Base-by-base conservation (phyloP, 116 monocot genomes). In the Phalaenopsis hybrid region DNA sequence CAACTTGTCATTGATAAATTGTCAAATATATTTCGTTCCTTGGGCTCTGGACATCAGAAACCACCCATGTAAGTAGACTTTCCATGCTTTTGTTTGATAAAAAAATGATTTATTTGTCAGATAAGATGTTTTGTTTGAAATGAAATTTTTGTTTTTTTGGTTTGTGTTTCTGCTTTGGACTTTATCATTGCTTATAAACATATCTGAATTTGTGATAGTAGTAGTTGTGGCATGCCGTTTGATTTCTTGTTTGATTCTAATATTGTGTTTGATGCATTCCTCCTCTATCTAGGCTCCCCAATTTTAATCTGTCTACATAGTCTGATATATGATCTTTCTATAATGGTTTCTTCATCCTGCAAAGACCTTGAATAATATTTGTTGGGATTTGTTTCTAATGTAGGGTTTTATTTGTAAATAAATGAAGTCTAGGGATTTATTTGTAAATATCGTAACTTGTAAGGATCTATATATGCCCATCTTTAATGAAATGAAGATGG, bases 1-100 rank as follows among this genome's bases (percentile, higher is more conserved):
- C 74, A 78, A 79, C 74, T 74, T 65, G 80, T 93, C 58, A 81
- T 93, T 41, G 79, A 84, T 79, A 76, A 83, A 31, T 69, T 99
- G 43, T 85, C 88, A 49, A 81, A 82, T 73, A 87, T 99, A 34
- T 87, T 93, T 82, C 61, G 41, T 16, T 91, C 92, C 41, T 76
- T 95, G 81, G 82, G 76, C 76, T 86, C 85, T 75, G 88, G 87
- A 74, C 78, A 85, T 51, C 74, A 88, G 69, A 93, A 95, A 80
- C 34, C 80, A 77, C 95, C 95, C n/a, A 86, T 85, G 98, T 99
- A 85, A 89, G 93, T 89, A 81, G 43, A 51, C 20, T 45, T 74
- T 46, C 46, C 9, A 45, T 75, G 25, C 21, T 65, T 65, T 65
- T 65, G 21, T 25, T 65, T 65, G 65, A 6, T 65, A 25, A 23